Conservation (phyloP, 371 early-diverging fungal genomes). For the Chytridiales sp. region DNA sequence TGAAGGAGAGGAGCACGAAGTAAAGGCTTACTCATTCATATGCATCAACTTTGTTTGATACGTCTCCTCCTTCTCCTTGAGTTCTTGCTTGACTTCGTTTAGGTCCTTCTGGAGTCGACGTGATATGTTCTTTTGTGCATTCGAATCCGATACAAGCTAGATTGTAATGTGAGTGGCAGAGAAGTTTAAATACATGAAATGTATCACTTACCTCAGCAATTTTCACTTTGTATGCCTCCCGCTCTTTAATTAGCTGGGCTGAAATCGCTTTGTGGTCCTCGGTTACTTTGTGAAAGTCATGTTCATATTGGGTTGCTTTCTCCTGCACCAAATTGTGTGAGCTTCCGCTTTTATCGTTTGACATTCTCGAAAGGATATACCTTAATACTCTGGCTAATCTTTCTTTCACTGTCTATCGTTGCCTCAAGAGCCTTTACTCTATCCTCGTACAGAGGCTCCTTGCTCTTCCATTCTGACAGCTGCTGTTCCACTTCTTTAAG, state of each 20-base stretch:
- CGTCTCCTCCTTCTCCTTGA: not conserved
- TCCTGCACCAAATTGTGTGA: too few species aligned
- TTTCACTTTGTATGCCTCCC: constrained; percentile 36
- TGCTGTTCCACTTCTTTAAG: too few species aligned
- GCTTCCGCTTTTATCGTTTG: too few species aligned
- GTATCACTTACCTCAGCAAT: constrained; percentile 36
- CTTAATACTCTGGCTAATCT: too few species aligned
- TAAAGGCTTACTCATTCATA: constrained; percentile 1
- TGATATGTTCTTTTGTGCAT: not conserved
- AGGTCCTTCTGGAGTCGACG: constrained; percentile 34
- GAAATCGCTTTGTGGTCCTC: too few species aligned
- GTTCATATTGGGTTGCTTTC: too few species aligned
- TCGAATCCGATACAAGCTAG: not conserved
- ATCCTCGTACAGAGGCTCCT: too few species aligned
- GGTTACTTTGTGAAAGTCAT: too few species aligned
- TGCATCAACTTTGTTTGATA: not conserved
- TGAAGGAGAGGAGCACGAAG: not conserved
- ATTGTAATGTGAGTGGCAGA: not conserved
- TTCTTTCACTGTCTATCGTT: too few species aligned
- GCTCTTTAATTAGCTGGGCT: constrained; percentile 41
- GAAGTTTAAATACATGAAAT: not conserved
- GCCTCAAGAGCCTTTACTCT: too few species aligned
- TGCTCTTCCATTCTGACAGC: too few species aligned
- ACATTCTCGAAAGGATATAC: too few species aligned
- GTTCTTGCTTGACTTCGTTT: constrained; percentile 2